phyloP scores from a whole-genome alignment of 768 basidiomycete species.

The Suillus bovinus region DNA sequence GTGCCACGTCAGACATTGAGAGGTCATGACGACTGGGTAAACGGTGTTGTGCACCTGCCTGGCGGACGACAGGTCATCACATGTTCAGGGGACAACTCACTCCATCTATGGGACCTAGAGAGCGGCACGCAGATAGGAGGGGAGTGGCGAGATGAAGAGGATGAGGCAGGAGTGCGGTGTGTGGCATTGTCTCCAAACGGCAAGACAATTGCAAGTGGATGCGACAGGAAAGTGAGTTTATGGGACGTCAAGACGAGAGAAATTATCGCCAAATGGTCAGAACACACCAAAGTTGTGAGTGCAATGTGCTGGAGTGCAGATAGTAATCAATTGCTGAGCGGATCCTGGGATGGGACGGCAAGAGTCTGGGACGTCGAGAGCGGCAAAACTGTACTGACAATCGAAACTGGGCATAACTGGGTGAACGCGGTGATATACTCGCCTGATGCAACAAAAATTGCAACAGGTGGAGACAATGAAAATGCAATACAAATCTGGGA shows the following conservation, averaged over 20 bases:
- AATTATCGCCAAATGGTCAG: not conserved
- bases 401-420: not conserved
- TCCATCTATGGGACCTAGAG: not conserved
- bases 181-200: not conserved
- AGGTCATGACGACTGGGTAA: not conserved
- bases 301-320: not conserved
- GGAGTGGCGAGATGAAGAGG: not conserved
- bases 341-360: not conserved
- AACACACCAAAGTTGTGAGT: not conserved
- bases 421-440: not conserved
- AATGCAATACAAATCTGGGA: not conserved
- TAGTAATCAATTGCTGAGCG: not conserved
- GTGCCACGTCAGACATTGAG: too few species aligned
- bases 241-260: not conserved
- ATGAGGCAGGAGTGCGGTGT: not conserved
- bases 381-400: not conserved
- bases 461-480: not conserved
- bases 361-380: not conserved
- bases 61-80: not conserved
- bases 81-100: not conserved
- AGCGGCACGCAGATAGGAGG: not conserved
- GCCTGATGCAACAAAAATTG: not conserved
- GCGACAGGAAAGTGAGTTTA: not conserved
- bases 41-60: not conserved
- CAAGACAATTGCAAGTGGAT: not conserved